Conservation (phyloP, 1,284 basidiomycete species). For the Ustilago nuda region DNA sequence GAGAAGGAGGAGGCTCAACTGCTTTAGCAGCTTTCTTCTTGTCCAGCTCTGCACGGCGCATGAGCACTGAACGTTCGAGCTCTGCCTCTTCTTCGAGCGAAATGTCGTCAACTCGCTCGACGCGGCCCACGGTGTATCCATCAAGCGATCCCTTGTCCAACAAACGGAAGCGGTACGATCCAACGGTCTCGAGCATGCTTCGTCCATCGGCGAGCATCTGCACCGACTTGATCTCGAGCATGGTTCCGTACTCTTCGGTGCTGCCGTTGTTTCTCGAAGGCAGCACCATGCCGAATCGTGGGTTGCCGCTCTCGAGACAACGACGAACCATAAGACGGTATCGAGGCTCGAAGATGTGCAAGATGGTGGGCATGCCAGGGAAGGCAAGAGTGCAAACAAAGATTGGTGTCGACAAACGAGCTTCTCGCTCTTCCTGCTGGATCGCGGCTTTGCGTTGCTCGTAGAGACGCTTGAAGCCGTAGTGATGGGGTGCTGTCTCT, state of each 20-base stretch:
- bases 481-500: slow-evolving; percentile 38
- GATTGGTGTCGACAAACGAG: slow-evolving; percentile 85
- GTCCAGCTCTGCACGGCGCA: slow-evolving; percentile 36
- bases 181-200: slow-evolving; percentile 87
- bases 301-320: slow-evolving; percentile 80
- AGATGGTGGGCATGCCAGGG: slow-evolving; percentile 85
- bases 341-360: slow-evolving; percentile 91
- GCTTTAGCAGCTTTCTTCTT: slow-evolving; percentile 36
- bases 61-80: slow-evolving; percentile 39
- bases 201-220: slow-evolving; percentile 89
- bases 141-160: slow-evolving; percentile 79
- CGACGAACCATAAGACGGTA: slow-evolving; percentile 93
- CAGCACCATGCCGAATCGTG: slow-evolving; percentile 90
- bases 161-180: slow-evolving; percentile 84
- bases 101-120: slow-evolving; percentile 73
- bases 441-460: slow-evolving; percentile 75
- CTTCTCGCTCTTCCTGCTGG: slow-evolving; percentile 80
- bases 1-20: slow-evolving; percentile 11
- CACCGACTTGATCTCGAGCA: slow-evolving; percentile 87
- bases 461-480: slow-evolving; percentile 64
- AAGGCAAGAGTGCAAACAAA: slow-evolving; percentile 90
- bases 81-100: slow-evolving; percentile 53
- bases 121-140: slow-evolving; percentile 86
- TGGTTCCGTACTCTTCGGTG: slow-evolving; percentile 83
- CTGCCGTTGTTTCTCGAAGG: slow-evolving; percentile 72